Evolutionary conservation across 768 basidiomycete species (phyloP), one percentile per base, ranked within the genome.

Genomic region (Cystofilobasidium capitatum): DNA sequence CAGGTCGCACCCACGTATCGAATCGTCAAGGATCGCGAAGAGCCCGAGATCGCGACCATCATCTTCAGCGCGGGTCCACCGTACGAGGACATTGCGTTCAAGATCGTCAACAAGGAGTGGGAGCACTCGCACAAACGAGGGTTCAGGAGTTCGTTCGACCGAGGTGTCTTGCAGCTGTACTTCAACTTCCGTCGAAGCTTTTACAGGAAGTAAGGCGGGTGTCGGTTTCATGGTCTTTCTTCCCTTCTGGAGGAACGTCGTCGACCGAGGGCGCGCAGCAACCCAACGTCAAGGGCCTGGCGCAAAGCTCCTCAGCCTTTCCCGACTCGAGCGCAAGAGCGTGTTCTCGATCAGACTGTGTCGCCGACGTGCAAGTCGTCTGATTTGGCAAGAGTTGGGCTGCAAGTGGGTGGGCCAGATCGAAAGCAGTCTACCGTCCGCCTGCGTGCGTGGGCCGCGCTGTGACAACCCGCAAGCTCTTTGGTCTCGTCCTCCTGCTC

Each of bases 11-110:
- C 96, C 4, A 91, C 91, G 9, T 99, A 97, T 80, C 91, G 89
- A 76, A 89, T 97, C 69, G 83, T 96, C 77, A 89, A 90, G 74
- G 91, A 96, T 74, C 84, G 86, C 6, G 92, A 90, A 8, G 96
- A 98, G 75, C 90, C 92, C 69, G 96, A 99, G 64, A 98, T 94
- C 1, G 89, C 90, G 16, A 81, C 96, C 26, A 78, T 99, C 36
- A 86, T 92, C 73, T 99, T 99, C 79, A 91, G 85, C 71, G 91
- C 96, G 36, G 96, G 96, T 10, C 93, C 94, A 61, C 94, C 94
- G 0, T 99, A 99, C 75, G 94, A 99, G 78, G 96, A 98, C 71
- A 93, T 98, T 70, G 96, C 96, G 10, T 99, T 99, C 81, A 83
- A 91, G 69, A 94, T 99, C 69, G 94, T 99, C 67, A 91, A 96